Evolutionary conservation across 2,329 filamentous ascomycete genomes (phyloP).

Genomic region (Tolypocladium tropicale): DNA sequence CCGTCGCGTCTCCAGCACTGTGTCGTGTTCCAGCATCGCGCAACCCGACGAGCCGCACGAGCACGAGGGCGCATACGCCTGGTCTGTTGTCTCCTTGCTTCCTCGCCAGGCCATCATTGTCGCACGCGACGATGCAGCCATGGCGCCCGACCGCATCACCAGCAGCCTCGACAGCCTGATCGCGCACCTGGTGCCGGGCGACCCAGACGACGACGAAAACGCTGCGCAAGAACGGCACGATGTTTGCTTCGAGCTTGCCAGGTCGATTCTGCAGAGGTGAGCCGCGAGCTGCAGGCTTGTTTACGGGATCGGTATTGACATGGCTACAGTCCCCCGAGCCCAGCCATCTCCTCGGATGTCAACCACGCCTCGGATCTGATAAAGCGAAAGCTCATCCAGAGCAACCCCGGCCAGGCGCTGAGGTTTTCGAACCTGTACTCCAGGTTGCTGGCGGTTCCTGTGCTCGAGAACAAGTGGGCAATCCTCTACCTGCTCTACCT

Average conservation of each 20-base stretch:
- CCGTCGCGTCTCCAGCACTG: constrained; percentile 16
- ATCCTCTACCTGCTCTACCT: constrained; percentile 87
- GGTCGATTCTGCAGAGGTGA: constrained; percentile 42
- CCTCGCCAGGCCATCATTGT: background rate
- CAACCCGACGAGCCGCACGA: background rate
- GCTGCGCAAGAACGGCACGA: constrained; percentile 59
- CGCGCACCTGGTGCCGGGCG: constrained; percentile 58
- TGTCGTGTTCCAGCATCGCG: constrained; percentile 4
- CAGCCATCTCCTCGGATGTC: constrained; percentile 57
- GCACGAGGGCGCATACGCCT: background rate
- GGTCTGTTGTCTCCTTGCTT: background rate
- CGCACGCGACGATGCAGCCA: constrained; percentile 36
- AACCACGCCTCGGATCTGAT: constrained; percentile 92
- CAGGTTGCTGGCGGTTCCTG: constrained; percentile 77
- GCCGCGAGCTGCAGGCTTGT: background rate
- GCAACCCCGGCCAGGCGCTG: constrained; percentile 67
- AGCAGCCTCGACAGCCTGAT: constrained; percentile 73
- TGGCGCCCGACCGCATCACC: constrained; percentile 59
- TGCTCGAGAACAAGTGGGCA: constrained; percentile 92
- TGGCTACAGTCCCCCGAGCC: constrained; percentile 32
- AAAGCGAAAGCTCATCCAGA: constrained; percentile 74
- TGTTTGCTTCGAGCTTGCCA: constrained; percentile 42
- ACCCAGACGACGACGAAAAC: constrained; percentile 57
- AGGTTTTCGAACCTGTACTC: constrained; percentile 88
- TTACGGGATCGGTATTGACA: constrained; percentile 1